Conservation (phyloP, 2,329 filamentous ascomycete species). For the Aspergillus novofumigatus region DNA sequence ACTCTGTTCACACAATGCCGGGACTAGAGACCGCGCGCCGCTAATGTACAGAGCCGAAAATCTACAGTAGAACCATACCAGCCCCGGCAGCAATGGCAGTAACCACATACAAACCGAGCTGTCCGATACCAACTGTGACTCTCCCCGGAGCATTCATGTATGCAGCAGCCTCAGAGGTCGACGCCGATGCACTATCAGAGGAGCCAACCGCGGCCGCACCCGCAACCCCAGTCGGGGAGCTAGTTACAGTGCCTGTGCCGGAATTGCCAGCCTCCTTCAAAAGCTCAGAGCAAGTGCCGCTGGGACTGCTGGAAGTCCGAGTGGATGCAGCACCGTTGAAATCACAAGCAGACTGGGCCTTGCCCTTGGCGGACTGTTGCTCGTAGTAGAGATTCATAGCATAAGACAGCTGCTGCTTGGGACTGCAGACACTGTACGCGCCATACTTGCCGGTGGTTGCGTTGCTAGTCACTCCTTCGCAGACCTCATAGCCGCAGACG, state of each 20-base stretch:
- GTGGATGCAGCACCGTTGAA: constrained; percentile 39
- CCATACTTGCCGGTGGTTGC: constrained; percentile 40
- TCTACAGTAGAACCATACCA: constrained; percentile 42
- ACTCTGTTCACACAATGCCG: too few relatives aligned
- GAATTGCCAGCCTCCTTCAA: constrained; percentile 36
- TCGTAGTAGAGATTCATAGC: constrained; percentile 43
- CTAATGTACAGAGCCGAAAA: not conserved
- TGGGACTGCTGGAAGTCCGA: constrained; percentile 27
- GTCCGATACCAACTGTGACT: constrained; percentile 31
- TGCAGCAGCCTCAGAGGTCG: constrained; percentile 26
- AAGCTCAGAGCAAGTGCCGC: constrained; percentile 32
- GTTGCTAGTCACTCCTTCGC: constrained; percentile 40
- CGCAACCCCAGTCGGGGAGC: constrained; percentile 27
- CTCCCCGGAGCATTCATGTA: constrained; percentile 19
- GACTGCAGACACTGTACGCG: constrained; percentile 42
- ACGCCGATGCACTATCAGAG: constrained; percentile 11
- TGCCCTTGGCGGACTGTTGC: constrained; percentile 30
- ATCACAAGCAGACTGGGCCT: constrained; percentile 36
- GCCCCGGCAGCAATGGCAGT: constrained; percentile 37
- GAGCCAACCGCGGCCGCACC: constrained; percentile 5
- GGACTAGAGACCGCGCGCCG: not conserved
- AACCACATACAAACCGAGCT: constrained; percentile 36
- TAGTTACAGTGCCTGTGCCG: constrained; percentile 36
- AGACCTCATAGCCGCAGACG: constrained; percentile 39
- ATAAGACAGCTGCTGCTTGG: constrained; percentile 40